phyloP scores from a whole-genome alignment of 2,329 filamentous ascomycete species.

The Metarhizium rileyi region DNA sequence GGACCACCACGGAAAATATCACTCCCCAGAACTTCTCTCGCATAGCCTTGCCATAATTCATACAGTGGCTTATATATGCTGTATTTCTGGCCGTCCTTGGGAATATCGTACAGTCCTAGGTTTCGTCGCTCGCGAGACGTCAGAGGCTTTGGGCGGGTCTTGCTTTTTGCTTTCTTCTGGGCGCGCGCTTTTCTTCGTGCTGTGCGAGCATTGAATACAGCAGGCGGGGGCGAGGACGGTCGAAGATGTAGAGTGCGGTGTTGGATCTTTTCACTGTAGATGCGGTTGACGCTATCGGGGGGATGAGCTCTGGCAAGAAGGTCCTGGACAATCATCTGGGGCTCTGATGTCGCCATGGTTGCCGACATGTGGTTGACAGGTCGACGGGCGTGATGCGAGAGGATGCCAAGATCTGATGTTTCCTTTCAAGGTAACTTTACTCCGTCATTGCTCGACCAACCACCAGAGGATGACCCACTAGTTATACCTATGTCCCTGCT shows the following conservation, averaged over 20 bases:
- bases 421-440: no score
- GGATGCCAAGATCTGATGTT: not conserved
- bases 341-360: conserved; percentile 24
- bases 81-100: conserved; percentile 53
- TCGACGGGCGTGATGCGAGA: not conserved
- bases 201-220: conserved; percentile 45
- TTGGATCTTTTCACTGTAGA: conserved; percentile 75
- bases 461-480: no score
- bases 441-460: no score
- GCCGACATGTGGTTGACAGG: not conserved
- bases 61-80: conserved; percentile 69
- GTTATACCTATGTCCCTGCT: no score
- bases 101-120: conserved; percentile 65
- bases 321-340: conserved; percentile 39
- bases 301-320: conserved; percentile 74
- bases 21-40: conserved; percentile 66
- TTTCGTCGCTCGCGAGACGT: conserved; percentile 69
- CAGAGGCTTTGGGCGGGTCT: conserved; percentile 54
- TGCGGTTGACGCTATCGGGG: conserved; percentile 56
- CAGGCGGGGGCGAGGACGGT: conserved; percentile 57
- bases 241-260: conserved; percentile 73
- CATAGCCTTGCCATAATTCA: conserved; percentile 73
- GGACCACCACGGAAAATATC: conserved; percentile 47
- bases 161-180: conserved; percentile 35
- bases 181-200: conserved; percentile 39